phyloP scores from a whole-genome alignment of 225 moss, liverwort and hornwort species.

The Climacium dendroides region DNA sequence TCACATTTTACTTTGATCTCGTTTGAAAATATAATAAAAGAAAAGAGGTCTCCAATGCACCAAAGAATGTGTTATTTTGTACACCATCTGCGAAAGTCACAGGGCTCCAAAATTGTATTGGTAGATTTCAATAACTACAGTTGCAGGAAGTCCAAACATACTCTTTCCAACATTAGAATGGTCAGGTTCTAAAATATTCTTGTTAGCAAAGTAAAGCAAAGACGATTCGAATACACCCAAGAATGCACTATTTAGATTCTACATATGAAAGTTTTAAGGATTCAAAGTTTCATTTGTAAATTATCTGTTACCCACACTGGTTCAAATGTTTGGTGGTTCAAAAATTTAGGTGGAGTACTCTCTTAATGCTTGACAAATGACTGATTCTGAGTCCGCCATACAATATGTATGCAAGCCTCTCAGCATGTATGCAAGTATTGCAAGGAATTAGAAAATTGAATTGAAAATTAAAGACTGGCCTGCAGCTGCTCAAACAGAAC shows the following conservation, averaged over 20 bases:
- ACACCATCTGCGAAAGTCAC: not conserved
- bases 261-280: not conserved
- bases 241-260: not conserved
- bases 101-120: not conserved
- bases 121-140: not conserved
- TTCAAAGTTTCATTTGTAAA: not conserved
- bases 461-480: not conserved
- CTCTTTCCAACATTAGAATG: not conserved
- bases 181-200: not conserved
- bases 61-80: not conserved
- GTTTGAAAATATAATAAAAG: not conserved
- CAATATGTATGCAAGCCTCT: not conserved
- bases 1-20: not conserved
- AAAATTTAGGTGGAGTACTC: not conserved
- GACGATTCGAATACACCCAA: not conserved
- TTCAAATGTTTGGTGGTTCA: not conserved
- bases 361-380: not conserved
- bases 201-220: not conserved
- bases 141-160: not conserved
- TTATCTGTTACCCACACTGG: not conserved
- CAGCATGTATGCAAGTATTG: too few species aligned
- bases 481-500: slow-evolving; percentile 57
- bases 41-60: not conserved
- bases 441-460: not conserved
- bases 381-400: not conserved